A percentile compares a stretch with the other conserved stretches of the same genome.
Conservation (phyloP, 306 rosid genomes). For the Dalbergia cochinchinensis region DNA sequence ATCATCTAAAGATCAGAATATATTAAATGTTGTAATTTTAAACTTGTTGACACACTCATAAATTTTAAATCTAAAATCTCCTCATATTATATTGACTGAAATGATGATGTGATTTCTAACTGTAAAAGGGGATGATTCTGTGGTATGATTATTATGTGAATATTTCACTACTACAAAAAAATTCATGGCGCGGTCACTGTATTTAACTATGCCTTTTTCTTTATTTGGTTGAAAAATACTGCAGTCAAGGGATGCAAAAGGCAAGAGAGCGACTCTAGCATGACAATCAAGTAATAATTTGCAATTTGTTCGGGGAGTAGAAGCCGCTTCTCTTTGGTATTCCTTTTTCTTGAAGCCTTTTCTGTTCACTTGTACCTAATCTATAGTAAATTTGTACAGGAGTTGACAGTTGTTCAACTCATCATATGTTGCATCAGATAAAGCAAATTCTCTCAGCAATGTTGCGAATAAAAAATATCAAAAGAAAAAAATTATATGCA, state of each 20-base stretch:
- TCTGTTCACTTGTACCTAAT: neutral
- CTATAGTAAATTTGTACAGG: constrained; percentile 40
- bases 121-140: constrained; percentile 6
- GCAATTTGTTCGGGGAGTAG: constrained; percentile 28
- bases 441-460: constrained; percentile 26
- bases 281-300: constrained; percentile 45
- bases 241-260: constrained; percentile 95
- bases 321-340: constrained; percentile 34
- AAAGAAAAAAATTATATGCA: constrained; percentile 2
- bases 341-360: constrained; percentile 17
- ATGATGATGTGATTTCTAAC: constrained; percentile 1
- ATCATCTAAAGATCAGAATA: neutral
- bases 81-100: constrained; percentile 4
- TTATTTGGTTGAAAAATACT: constrained; percentile 30
- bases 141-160: constrained; percentile 4
- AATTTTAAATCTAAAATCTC: constrained; percentile 26
- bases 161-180: neutral
- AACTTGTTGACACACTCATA: constrained; percentile 10
- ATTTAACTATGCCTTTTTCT: constrained; percentile 19
- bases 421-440: constrained; percentile 42
- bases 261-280: constrained; percentile 95
- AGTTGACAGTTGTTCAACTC: constrained; percentile 28
- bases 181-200: neutral
- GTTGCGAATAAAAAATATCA: constrained; percentile 31
- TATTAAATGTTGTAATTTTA: constrained; percentile 5